A percentile compares a stretch with the other conserved stretches of the same genome.
Evolutionary conservation across 2,329 filamentous ascomycete species (phyloP).

Genomic region (Apiospora kogelbergensis): DNA sequence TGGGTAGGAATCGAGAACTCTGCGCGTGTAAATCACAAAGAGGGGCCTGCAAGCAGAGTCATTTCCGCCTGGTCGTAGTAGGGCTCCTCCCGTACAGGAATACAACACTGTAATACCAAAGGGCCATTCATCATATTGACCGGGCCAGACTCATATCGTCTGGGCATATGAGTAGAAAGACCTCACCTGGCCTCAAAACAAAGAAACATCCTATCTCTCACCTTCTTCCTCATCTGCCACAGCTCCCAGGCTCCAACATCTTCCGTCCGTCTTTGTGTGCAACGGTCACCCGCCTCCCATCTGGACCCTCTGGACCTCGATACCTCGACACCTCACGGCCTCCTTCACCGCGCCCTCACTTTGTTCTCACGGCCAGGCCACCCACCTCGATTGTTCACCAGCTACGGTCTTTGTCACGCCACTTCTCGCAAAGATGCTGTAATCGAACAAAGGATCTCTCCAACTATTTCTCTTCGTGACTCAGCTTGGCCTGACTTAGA

Average conservation of each 20-base stretch:
- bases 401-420: not conserved
- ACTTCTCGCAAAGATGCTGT: not conserved
- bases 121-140: not conserved
- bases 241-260: not conserved
- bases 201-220: not conserved
- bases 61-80: not conserved
- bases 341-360: not conserved
- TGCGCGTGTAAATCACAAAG: slow-evolving; percentile 1
- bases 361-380: not conserved
- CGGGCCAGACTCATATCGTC: not conserved
- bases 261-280: not conserved
- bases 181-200: not conserved
- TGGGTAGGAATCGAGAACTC: slow-evolving; percentile 1
- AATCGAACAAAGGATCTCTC: not conserved
- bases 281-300: not conserved
- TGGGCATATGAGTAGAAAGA: not conserved
- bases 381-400: not conserved
- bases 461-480: slow-evolving; percentile 22
- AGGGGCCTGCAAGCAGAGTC: not conserved
- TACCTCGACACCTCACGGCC: not conserved
- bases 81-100: not conserved
- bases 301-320: not conserved
- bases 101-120: slow-evolving; percentile 3
- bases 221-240: not conserved
- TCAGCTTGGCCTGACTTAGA: slow-evolving; percentile 16